phyloP scores from a whole-genome alignment of 2,329 filamentous ascomycete genomes.

The Fusarium sp. region DNA sequence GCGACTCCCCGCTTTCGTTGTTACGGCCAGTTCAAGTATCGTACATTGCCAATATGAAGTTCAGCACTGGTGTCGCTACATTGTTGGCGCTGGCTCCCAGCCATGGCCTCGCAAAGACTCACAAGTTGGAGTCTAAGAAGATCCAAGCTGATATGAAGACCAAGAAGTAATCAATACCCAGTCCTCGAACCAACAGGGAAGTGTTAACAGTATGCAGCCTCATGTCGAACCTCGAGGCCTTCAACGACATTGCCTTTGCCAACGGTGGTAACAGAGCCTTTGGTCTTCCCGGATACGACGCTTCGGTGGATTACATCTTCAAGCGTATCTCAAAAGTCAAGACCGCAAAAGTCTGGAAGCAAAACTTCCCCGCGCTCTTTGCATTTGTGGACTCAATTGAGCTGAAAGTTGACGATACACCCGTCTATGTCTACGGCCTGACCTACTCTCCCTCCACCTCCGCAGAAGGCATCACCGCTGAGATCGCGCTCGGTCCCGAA shows the following conservation, averaged over 20 bases:
- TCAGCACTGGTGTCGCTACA: slow-evolving; percentile 5
- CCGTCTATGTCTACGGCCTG: slow-evolving; percentile 31
- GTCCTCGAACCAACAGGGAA: rapidly evolving
- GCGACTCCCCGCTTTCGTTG: too few species aligned
- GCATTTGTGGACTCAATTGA: slow-evolving; percentile 52
- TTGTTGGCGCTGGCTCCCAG: slow-evolving; percentile 17
- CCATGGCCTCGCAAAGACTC: slow-evolving; percentile 4
- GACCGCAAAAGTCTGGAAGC: slow-evolving; percentile 53
- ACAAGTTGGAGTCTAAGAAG: slow-evolving; percentile 27
- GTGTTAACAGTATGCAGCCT: neutral
- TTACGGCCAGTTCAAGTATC: neutral
- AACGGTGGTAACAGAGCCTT: slow-evolving; percentile 65
- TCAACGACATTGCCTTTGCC: slow-evolving; percentile 35
- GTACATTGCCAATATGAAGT: neutral
- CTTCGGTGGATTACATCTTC: slow-evolving; percentile 60
- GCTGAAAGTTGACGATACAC: slow-evolving; percentile 44
- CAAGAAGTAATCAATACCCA: neutral
- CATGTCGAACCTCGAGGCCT: slow-evolving; percentile 18
- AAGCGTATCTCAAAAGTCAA: slow-evolving; percentile 54
- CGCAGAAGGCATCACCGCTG: slow-evolving; percentile 31
- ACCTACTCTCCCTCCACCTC: slow-evolving; percentile 34
- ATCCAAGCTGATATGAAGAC: slow-evolving; percentile 28
- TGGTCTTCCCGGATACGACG: slow-evolving; percentile 58
- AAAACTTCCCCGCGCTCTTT: slow-evolving; percentile 60
- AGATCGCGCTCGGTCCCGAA: slow-evolving; percentile 31